A percentile compares a stretch with the other conserved stretches of the same genome.
Conservation (phyloP, 2,329 filamentous ascomycete genomes). For the Aspergillus awamori region DNA sequence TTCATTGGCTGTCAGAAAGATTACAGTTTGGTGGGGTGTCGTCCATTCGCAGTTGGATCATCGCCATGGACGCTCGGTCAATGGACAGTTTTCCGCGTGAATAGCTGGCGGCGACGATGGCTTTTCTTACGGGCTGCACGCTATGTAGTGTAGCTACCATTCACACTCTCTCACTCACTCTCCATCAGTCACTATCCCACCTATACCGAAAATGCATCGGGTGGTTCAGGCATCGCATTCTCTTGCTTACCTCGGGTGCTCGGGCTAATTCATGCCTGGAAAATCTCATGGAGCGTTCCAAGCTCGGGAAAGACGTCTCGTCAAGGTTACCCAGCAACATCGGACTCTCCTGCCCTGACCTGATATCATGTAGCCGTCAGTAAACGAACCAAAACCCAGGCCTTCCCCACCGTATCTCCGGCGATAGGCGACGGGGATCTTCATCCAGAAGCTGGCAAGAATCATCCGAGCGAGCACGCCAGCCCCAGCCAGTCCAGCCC, state of each 20-base stretch:
- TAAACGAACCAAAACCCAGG: neutral
- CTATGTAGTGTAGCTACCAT: no score
- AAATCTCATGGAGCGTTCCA: neutral
- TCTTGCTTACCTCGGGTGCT: conserved; percentile 25
- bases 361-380: conserved; percentile 1
- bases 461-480: conserved; percentile 1
- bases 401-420: conserved; percentile 3
- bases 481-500: no score
- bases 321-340: neutral
- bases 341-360: neutral
- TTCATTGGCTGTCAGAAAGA: conserved; percentile 3
- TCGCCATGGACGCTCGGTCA: neutral
- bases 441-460: conserved; percentile 3
- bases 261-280: conserved; percentile 19
- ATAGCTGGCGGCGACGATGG: neutral
- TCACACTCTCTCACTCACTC: no score
- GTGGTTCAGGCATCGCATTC: conserved; percentile 19
- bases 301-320: neutral
- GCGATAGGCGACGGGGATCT: conserved; percentile 4
- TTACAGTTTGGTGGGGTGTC: neutral
- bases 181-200: no score
- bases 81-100: neutral
- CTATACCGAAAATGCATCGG: conserved; percentile 19
- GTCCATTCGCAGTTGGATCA: neutral
- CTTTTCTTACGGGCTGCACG: neutral